Conservation (phyloP, 371 early-diverging fungal species). For the Haplosporangium sp. region DNA sequence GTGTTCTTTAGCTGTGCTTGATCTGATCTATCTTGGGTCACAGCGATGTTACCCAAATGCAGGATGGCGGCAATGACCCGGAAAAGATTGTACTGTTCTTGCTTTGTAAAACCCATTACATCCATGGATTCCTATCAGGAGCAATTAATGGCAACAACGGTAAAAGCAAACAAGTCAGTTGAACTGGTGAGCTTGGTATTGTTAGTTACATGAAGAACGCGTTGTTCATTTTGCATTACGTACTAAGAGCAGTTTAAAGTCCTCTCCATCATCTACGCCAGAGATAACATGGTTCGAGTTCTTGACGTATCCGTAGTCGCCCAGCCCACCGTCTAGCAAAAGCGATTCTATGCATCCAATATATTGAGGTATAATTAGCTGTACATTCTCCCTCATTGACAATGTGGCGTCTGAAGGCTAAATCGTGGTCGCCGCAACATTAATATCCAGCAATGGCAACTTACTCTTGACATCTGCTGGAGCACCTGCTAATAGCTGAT, state of each 20-base stretch:
- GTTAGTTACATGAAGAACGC: background rate
- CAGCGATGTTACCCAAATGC: slow-evolving; percentile 95
- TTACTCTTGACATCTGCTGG: slow-evolving; percentile 69
- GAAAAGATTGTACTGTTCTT: slow-evolving; percentile 87
- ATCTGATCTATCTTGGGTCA: slow-evolving; percentile 80
- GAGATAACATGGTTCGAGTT: slow-evolving; percentile 88
- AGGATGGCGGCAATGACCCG: slow-evolving; percentile 93
- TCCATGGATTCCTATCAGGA: slow-evolving; percentile 81
- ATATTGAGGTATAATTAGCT: too few relatives aligned
- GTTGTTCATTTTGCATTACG: background rate
- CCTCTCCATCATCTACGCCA: slow-evolving; percentile 94
- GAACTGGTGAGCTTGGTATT: background rate
- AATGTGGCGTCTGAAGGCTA: too few relatives aligned
- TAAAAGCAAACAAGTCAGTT: background rate
- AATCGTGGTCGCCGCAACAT: too few relatives aligned
- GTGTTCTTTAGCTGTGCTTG: slow-evolving; percentile 90
- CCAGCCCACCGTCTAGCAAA: slow-evolving; percentile 76
- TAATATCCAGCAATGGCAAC: background rate
- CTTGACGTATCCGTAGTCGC: slow-evolving; percentile 88
- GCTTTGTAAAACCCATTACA: slow-evolving; percentile 83
- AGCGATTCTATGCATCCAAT: slow-evolving; percentile 53
- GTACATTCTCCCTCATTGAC: too few relatives aligned
- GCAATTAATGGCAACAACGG: background rate
- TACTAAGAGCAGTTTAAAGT: slow-evolving; percentile 81
- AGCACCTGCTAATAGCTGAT: slow-evolving; percentile 94